phyloP scores from a whole-genome alignment of 75 land plant genomes.

The Isoetes taiwanensis region DNA sequence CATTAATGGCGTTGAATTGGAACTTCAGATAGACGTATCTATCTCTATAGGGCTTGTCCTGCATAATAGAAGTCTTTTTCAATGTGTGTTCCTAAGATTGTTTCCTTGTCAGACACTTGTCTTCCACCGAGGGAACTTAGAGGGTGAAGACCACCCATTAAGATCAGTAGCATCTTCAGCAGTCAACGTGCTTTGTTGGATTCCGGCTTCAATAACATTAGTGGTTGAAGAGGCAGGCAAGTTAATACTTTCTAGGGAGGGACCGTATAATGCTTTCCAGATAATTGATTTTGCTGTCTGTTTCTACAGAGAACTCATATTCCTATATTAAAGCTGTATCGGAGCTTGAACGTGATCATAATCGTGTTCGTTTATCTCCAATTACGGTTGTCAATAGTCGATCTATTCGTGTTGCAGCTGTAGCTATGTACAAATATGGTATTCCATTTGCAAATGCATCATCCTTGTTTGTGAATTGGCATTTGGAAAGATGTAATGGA shows the following conservation, averaged over 20 bases:
- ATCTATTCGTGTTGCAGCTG: conserved; percentile 63
- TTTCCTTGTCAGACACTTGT: conserved; percentile 59
- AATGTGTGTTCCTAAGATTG: no score
- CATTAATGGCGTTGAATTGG: no score
- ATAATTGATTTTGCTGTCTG: neutral
- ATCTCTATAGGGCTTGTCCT: no score
- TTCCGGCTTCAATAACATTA: conserved; percentile 53
- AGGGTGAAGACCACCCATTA: conserved; percentile 50
- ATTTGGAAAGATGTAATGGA: conserved; percentile 39
- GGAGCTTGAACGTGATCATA: conserved; percentile 38
- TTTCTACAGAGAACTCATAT: conserved; percentile 37
- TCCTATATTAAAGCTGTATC: conserved; percentile 29
- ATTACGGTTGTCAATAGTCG: conserved; percentile 58
- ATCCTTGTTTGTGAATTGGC: conserved; percentile 64
- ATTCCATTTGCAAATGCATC: conserved; percentile 83
- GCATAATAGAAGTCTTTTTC: no score
- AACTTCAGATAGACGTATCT: no score
- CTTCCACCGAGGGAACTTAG: conserved; percentile 73
- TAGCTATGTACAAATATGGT: conserved; percentile 44
- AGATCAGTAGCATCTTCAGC: conserved; percentile 39
- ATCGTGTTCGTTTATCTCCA: conserved; percentile 27
- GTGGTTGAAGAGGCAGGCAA: conserved; percentile 67
- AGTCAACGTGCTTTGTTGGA: conserved; percentile 36
- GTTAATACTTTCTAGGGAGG: neutral
- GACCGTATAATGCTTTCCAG: no score